A percentile compares a stretch with the other conserved stretches of the same genome.
Conservation (phyloP, 2,329 filamentous ascomycete genomes). For the Davidsoniella eucalypti region DNA sequence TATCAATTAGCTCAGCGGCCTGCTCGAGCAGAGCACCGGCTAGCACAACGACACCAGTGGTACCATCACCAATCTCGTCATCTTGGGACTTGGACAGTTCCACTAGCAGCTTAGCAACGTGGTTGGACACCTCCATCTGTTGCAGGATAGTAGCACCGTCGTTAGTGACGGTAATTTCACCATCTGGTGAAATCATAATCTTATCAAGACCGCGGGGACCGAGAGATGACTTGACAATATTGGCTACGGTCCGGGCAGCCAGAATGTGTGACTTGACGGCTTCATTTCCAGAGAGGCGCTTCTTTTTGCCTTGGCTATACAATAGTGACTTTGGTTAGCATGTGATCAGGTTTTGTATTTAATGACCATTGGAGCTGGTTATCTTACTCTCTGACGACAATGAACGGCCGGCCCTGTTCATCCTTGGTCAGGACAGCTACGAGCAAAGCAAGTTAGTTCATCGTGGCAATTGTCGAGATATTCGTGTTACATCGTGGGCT, state of each 20-base stretch:
- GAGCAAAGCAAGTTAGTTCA: slow-evolving; percentile 9
- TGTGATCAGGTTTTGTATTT: slow-evolving; percentile 13
- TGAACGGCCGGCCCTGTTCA: slow-evolving; percentile 93
- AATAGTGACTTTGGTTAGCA: slow-evolving; percentile 14
- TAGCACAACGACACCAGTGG: slow-evolving; percentile 90
- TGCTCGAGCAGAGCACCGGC: slow-evolving; percentile 91
- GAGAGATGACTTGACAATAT: slow-evolving; percentile 93
- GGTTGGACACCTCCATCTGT: slow-evolving; percentile 98
- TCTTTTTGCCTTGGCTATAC: slow-evolving; percentile 84
- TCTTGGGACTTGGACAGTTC: slow-evolving; percentile 98
- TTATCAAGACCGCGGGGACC: slow-evolving; percentile 95
- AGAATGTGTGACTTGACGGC: slow-evolving; percentile 97
- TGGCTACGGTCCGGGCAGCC: slow-evolving; percentile 86
- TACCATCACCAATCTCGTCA: slow-evolving; percentile 96
- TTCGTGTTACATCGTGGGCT: neutral
- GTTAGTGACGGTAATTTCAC: slow-evolving; percentile 98
- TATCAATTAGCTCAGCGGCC: slow-evolving; percentile 94
- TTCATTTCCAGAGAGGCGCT: slow-evolving; percentile 88
- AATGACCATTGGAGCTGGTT: neutral
- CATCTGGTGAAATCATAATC: slow-evolving; percentile 95
- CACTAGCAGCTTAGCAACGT: slow-evolving; percentile 91
- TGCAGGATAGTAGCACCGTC: slow-evolving; percentile 94
- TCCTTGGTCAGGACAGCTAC: slow-evolving; percentile 73
- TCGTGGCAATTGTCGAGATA: neutral
- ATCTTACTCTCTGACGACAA: slow-evolving; percentile 89